Evolutionary conservation across 2,329 filamentous ascomycete genomes (phyloP).

Genomic region (Periconia macrospinosa): DNA sequence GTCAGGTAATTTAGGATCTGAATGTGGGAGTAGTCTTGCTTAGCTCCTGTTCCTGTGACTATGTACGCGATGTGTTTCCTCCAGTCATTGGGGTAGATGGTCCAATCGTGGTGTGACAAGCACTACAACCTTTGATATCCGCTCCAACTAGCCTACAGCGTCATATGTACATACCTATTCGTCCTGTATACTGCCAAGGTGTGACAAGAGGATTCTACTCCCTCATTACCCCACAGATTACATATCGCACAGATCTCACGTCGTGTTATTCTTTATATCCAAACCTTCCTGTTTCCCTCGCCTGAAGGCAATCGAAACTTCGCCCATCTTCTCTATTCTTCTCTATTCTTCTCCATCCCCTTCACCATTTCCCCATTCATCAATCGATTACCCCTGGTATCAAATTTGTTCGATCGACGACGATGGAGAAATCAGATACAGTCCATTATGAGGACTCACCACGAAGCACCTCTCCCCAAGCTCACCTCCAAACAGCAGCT

Average conservation of each 20-base stretch:
- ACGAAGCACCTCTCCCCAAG: not conserved
- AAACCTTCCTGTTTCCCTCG: not conserved
- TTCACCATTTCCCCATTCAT: not conserved
- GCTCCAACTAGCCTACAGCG: not conserved
- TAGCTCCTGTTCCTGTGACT: too few relatives aligned
- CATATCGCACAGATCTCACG: not conserved
- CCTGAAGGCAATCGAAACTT: not conserved
- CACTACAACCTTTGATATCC: not conserved
- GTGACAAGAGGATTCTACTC: not conserved
- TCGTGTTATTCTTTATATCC: not conserved
- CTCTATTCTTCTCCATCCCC: not conserved
- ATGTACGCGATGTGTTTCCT: too few relatives aligned
- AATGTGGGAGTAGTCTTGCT: too few relatives aligned
- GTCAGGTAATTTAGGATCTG: too few relatives aligned
- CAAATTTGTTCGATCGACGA: not conserved
- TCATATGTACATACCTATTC: not conserved
- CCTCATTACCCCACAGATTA: not conserved
- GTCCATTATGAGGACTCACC: conserved; percentile 7
- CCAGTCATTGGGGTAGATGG: too few relatives aligned
- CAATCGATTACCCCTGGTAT: not conserved
- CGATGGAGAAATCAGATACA: conserved; percentile 16
- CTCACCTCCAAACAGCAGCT: not conserved
- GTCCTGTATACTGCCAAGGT: not conserved
- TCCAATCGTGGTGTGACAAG: not conserved
- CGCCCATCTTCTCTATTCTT: not conserved